These are phyloP conservation scores for Diplosphaera chodatii DNA, from an alignment of 139 green algal genomes.

Conservation along the genomic window DNA sequence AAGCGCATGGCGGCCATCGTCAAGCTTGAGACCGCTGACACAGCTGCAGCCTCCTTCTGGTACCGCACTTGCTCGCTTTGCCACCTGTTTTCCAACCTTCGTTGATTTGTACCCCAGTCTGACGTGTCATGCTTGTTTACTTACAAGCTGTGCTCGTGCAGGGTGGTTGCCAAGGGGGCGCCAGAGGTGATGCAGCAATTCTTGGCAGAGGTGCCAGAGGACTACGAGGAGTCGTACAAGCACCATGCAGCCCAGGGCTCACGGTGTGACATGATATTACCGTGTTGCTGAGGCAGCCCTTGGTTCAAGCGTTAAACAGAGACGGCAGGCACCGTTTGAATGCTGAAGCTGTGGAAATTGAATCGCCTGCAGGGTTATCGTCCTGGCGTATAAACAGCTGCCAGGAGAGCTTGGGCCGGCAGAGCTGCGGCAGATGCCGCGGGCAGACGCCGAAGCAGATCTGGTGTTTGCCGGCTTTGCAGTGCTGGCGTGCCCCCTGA, in stretches of 20 bases:
- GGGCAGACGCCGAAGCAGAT: conserved; percentile 51
- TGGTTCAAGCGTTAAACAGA: too few relatives aligned
- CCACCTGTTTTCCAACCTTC: too few relatives aligned
- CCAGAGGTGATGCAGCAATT: conserved; percentile 71
- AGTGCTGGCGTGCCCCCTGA: conserved; percentile 83
- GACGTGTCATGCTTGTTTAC: too few relatives aligned
- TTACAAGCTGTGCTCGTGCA: too few relatives aligned
- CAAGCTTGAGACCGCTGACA: conserved; percentile 11
- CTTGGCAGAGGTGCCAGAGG: conserved; percentile 48
- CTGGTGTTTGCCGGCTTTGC: conserved; percentile 79
- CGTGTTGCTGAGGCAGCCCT: too few relatives aligned
- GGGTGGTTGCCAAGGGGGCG: conserved; percentile 79
- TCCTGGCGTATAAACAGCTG: conserved; percentile 74
- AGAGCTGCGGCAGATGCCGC: conserved; percentile 42
- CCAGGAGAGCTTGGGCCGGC: conserved; percentile 22
- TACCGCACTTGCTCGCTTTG: too few relatives aligned
- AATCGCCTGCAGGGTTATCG: conserved; percentile 89
- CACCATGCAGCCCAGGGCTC: conserved; percentile 78
- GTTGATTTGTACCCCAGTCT: too few relatives aligned
- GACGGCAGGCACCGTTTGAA: too few relatives aligned
- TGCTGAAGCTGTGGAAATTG: too few relatives aligned
- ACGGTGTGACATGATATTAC: too few relatives aligned
- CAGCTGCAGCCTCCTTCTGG: conserved; percentile 12
- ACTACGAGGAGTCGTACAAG: conserved; percentile 81
- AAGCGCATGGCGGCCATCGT: conserved; percentile 86